Evolutionary conservation across 2,329 filamentous ascomycete genomes (phyloP), one percentile per base, ranked within the genome.

Genomic region (Dactylellina parvicollis): DNA sequence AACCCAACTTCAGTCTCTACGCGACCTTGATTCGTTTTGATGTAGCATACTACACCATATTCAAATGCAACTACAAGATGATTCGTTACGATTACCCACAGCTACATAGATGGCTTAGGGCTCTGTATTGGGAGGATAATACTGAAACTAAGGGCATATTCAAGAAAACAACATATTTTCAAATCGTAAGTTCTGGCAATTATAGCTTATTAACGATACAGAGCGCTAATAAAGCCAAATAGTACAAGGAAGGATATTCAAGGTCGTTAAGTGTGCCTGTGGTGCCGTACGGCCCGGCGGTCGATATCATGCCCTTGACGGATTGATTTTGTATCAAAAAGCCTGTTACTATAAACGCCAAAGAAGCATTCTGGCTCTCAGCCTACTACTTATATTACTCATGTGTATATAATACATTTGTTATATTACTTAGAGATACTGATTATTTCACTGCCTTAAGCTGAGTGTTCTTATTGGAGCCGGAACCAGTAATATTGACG

Each of bases 41-140:
- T 75, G 82, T 85, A 26, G 90, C 92, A 77, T 96, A 96, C 79
- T 90, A 96, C 59, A 92, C 95, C 82, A 90, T 93, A 81, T 94
- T 94, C 84, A 90, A 90, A 82, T 89, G 87, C 76, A 90, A 89
- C 71, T 89, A 73, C 16, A 86, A 85, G 76, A 87, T 85, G 77
- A 87, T 90, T 4, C 61, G 52, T 22, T 73, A 65, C 34, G 76
- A 76, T 46, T 97, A 95, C 80, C 93, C 93, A 28, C 83, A 85
- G 54, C 82, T 96, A 67, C 92, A 97, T 82, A 83, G 82, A 70
- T 97, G 93, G 92, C 81, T 96, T 82, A 85, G 91, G 60, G 85
- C 89, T 78, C 82, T 96, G 77, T 97, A 96, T 83, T 96, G 92
- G 92, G 89, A 89, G 47, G 60, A 73, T 0, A 73, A 73, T 16